These are phyloP conservation scores for Monilinia aucupariae DNA, from an alignment of 2,329 filamentous ascomycete genomes.

Conservation along the genomic window DNA sequence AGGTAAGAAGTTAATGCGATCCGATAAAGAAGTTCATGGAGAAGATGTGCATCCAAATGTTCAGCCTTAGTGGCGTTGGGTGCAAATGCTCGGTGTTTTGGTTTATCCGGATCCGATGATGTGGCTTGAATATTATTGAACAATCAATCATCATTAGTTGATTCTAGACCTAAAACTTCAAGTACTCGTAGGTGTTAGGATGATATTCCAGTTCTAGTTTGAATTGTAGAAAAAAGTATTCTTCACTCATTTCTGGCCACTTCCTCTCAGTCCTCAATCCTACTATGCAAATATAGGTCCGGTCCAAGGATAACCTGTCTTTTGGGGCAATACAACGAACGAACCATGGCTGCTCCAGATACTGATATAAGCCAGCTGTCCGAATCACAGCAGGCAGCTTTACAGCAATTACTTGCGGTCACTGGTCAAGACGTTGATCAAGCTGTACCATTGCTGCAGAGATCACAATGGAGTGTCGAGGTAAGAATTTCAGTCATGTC, in stretches of 20 bases:
- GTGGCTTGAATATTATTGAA: slow-evolving; percentile 7
- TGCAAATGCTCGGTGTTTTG: neutral
- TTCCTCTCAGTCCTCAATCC: neutral
- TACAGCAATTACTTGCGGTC: slow-evolving; percentile 83
- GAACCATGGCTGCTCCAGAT: slow-evolving; percentile 42
- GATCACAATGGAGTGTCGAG: slow-evolving; percentile 95
- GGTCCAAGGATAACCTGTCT: neutral
- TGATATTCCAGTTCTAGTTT: neutral
- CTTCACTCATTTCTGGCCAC: neutral
- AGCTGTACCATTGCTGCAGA: slow-evolving; percentile 71
- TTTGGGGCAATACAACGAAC: slow-evolving; percentile 3
- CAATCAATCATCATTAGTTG: neutral
- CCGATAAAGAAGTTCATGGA: slow-evolving; percentile 16
- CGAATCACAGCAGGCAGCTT: slow-evolving; percentile 70
- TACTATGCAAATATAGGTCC: neutral
- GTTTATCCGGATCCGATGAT: slow-evolving; percentile 9
- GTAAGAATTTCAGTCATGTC: slow-evolving; percentile 40
- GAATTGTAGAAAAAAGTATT: neutral
- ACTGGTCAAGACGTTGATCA: slow-evolving; percentile 75
- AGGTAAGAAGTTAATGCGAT: slow-evolving; percentile 11
- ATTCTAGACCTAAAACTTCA: neutral
- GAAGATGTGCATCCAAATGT: neutral
- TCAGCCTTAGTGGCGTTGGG: slow-evolving; percentile 13
- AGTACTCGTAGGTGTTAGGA: neutral
- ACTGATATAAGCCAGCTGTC: slow-evolving; percentile 66